These are phyloP conservation scores for Ehretia macrophylla DNA, from an alignment of 257 asterid species.

Conservation along the genomic window DNA sequence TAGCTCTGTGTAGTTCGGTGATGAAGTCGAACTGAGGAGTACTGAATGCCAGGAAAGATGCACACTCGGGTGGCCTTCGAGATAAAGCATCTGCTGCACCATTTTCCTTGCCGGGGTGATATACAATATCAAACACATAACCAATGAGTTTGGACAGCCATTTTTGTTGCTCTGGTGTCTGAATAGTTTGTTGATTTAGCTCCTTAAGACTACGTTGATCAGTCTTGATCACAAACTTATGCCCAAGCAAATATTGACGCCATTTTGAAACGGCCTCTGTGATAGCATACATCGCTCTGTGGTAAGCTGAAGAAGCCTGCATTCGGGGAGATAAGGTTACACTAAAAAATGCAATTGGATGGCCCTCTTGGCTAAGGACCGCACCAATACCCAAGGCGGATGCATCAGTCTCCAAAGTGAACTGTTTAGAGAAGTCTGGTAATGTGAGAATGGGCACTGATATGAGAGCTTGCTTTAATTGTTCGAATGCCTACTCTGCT, in stretches of 20 bases:
- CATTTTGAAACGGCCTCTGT: too few species aligned
- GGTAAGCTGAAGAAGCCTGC: neutral
- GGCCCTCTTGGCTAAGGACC: neutral
- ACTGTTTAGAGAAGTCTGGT: neutral
- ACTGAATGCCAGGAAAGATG: too few species aligned
- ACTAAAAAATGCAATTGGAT: neutral
- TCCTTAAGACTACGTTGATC: neutral
- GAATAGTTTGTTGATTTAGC: neutral
- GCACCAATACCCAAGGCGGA: neutral
- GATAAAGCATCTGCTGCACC: slow-evolving; percentile 5
- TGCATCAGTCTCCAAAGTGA: neutral
- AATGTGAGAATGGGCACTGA: neutral
- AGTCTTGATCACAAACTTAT: too few species aligned
- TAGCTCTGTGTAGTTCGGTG: too few species aligned
- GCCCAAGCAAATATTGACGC: neutral
- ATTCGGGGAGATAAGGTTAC: neutral
- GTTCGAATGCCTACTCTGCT: too few species aligned
- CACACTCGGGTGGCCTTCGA: neutral
- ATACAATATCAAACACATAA: neutral
- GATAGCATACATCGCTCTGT: neutral
- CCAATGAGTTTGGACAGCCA: neutral
- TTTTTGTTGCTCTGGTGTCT: too few species aligned
- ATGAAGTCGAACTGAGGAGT: too few species aligned
- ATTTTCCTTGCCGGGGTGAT: too few species aligned
- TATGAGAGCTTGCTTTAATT: neutral